Conservation (phyloP, 306 rosid species). For the Ziziphus jujuba region DNA sequence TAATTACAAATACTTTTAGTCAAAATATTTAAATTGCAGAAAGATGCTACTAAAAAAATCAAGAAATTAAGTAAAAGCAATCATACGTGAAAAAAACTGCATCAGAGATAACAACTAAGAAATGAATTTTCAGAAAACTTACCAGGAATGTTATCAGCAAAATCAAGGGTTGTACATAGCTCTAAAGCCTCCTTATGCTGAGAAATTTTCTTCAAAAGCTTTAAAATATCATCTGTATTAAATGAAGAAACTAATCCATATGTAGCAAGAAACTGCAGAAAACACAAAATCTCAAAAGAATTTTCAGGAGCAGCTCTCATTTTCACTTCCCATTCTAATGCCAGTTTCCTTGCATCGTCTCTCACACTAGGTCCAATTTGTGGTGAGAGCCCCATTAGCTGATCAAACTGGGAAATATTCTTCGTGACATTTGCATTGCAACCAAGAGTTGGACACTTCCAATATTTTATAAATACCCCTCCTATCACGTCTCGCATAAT, state of each 20-base stretch:
- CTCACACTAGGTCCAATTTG: conserved; percentile 35
- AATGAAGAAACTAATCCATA: conserved; percentile 46
- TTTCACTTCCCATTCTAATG: conserved; percentile 41
- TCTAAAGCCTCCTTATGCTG: conserved; percentile 42
- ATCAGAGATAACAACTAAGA: neutral
- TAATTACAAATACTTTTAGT: too few species aligned
- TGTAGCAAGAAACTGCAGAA: conserved; percentile 43
- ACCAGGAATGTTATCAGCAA: conserved; percentile 47
- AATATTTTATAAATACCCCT: conserved; percentile 23
- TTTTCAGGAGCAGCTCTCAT: conserved; percentile 26
- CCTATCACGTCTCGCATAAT: conserved; percentile 45
- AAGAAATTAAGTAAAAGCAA: neutral
- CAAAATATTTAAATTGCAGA: too few species aligned
- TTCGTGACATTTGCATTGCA: conserved; percentile 17
- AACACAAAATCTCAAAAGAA: conserved; percentile 43
- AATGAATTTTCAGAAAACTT: conserved; percentile 23
- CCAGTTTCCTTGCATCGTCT: conserved; percentile 51
- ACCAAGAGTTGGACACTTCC: too few species aligned
- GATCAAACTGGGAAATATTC: conserved; percentile 30
- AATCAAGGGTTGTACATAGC: conserved; percentile 36
- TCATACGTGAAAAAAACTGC: neutral
- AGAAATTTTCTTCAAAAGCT: conserved; percentile 41
- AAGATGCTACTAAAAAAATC: too few species aligned
- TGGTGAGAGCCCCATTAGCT: conserved; percentile 42
- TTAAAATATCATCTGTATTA: conserved; percentile 38